A percentile compares a stretch with the other conserved stretches of the same genome.
Evolutionary conservation across 441 rosid species (phyloP).

Genomic region (Corymbia citriodora): DNA sequence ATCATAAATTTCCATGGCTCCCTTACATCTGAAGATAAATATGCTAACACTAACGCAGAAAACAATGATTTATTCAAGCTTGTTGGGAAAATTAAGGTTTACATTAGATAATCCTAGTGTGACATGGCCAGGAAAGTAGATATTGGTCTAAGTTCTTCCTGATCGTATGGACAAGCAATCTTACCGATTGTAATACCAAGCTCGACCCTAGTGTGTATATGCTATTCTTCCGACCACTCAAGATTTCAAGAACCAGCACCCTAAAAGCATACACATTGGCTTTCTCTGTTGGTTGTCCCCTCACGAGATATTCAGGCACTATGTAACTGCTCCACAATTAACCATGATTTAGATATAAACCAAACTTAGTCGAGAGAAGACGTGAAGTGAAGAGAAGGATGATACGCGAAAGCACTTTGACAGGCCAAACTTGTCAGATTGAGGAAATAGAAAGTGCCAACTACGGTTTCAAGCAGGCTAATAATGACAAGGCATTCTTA

Average conservation of each 20-base stretch:
- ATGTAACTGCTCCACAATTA: conserved; percentile 45
- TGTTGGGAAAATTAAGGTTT: background rate
- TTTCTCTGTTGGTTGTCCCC: conserved; percentile 65
- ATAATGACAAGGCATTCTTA: background rate
- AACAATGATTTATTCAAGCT: too few species aligned
- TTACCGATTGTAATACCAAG: accelerated
- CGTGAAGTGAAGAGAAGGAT: background rate
- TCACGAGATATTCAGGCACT: conserved; percentile 69
- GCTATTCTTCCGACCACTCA: background rate
- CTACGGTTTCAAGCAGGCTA: background rate
- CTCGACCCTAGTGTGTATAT: background rate
- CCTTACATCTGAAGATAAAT: background rate
- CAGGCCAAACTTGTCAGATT: background rate
- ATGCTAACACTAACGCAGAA: accelerated
- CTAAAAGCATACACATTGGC: conserved; percentile 75
- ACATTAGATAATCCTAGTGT: background rate
- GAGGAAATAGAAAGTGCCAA: background rate
- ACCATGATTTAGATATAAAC: background rate
- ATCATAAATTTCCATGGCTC: background rate
- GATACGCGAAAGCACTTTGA: background rate
- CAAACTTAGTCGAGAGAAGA: background rate
- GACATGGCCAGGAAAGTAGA: background rate
- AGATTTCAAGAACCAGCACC: background rate
- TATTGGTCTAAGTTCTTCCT: background rate
- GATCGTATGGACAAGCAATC: background rate